phyloP scores from a whole-genome alignment of 257 asterid species.

The Solanum virginianum region DNA sequence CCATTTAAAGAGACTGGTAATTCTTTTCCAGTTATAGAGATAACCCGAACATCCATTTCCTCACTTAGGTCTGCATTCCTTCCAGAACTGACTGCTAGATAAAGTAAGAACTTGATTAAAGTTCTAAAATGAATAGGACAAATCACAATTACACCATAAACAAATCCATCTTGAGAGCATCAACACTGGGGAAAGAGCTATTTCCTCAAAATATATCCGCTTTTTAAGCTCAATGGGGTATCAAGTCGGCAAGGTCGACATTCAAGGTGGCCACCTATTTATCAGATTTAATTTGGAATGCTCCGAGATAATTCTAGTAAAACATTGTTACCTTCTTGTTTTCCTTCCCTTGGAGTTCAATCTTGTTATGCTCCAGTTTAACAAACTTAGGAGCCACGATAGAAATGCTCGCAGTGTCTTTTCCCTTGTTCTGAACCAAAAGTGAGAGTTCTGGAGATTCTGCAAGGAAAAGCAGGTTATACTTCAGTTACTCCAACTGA shows the following conservation, averaged over 20 bases:
- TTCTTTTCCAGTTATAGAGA: not conserved
- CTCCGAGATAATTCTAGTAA: not conserved
- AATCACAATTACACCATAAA: not conserved
- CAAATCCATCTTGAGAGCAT: not conserved
- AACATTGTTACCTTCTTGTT: constrained; percentile 42
- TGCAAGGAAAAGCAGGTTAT: constrained; percentile 17
- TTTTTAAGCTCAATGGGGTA: not conserved
- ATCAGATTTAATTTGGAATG: not conserved
- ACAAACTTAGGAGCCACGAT: constrained; percentile 61
- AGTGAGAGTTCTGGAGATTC: constrained; percentile 79
- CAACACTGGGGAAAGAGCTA: not conserved
- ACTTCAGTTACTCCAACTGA: not conserved
- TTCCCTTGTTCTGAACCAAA: constrained; percentile 69
- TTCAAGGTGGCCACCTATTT: not conserved
- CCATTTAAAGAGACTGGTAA: not conserved
- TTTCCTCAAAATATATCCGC: not conserved
- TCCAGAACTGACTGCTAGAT: not conserved
- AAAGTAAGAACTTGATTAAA: not conserved
- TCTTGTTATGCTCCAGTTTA: constrained; percentile 34
- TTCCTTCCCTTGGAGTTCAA: constrained; percentile 53
- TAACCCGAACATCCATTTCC: not conserved
- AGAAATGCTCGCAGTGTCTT: constrained; percentile 27
- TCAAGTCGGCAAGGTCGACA: not conserved
- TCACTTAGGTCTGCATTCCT: not conserved
- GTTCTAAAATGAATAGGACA: not conserved